Conservation (phyloP, 768 basidiomycete genomes). For the Suillus spraguei region DNA sequence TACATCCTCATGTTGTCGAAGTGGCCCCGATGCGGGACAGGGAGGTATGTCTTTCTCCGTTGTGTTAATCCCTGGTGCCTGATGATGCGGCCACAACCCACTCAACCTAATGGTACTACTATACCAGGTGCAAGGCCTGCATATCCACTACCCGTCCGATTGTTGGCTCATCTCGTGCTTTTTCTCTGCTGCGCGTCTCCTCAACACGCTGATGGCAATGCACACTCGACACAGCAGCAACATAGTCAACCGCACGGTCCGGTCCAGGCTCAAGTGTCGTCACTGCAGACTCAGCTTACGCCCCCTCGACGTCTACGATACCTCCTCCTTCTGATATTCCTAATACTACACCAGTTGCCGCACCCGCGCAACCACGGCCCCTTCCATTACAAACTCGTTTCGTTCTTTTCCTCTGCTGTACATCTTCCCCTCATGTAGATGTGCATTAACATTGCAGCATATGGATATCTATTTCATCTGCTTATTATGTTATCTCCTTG, state of each 20-base stretch:
- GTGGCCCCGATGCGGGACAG: background rate
- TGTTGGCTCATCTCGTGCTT: too few relatives aligned
- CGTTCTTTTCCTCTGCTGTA: background rate
- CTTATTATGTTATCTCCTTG: too few relatives aligned
- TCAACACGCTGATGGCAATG: too few relatives aligned
- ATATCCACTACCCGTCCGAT: too few relatives aligned
- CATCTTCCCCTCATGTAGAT: background rate
- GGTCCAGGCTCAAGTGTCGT: too few relatives aligned
- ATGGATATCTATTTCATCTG: too few relatives aligned
- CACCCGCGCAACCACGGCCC: background rate
- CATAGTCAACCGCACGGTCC: too few relatives aligned
- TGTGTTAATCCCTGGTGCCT: background rate
- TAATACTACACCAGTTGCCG: too few relatives aligned
- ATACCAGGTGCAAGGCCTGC: too few relatives aligned
- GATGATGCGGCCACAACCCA: background rate
- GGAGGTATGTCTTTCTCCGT: background rate
- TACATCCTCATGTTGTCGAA: background rate
- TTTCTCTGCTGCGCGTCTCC: too few relatives aligned
- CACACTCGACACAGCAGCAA: too few relatives aligned
- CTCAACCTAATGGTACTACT: too few relatives aligned
- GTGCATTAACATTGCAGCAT: background rate
- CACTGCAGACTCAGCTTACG: background rate
- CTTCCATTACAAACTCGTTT: background rate
- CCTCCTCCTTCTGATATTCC: background rate
- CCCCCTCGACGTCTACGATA: background rate